These are phyloP conservation scores for Stenocarpella maydis DNA, from an alignment of 2,329 filamentous ascomycete species.

Conservation along the genomic window DNA sequence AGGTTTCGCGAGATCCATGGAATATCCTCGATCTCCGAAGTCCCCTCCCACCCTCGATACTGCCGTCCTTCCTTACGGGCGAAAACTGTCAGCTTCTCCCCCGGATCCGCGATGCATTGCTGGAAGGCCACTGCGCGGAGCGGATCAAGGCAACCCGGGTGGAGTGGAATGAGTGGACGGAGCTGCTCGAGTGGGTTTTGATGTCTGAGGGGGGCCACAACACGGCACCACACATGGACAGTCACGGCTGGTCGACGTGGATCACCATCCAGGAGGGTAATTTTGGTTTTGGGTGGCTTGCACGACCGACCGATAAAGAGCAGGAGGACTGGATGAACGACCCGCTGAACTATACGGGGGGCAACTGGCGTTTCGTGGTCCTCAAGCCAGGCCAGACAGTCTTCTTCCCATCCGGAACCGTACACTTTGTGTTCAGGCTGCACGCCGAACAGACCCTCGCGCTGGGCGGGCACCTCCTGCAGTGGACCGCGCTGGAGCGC, in stretches of 20 bases:
- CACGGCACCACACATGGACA: conserved; percentile 47
- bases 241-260: conserved; percentile 46
- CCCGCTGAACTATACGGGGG: conserved; percentile 40
- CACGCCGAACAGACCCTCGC: conserved; percentile 43
- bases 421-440: conserved; percentile 47
- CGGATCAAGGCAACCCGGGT: conserved; percentile 40
- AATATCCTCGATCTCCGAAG: conserved; percentile 43
- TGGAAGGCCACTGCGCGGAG: conserved; percentile 49
- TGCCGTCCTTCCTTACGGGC: conserved; percentile 40
- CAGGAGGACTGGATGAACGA: conserved; percentile 41
- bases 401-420: conserved; percentile 46
- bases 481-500: conserved; percentile 44
- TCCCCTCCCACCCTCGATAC: conserved; percentile 40
- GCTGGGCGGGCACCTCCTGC: conserved; percentile 45
- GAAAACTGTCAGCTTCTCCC: conserved; percentile 44
- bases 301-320: conserved; percentile 41
- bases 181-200: conserved; percentile 45
- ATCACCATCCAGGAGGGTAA: conserved; percentile 45
- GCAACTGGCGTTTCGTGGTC: conserved; percentile 44
- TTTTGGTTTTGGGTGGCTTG: conserved; percentile 46
- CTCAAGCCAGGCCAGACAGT: conserved; percentile 47
- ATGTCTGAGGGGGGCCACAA: conserved; percentile 46
- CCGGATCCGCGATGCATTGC: conserved; percentile 41
- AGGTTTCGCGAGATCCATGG: conserved; percentile 39
- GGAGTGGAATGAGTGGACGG: conserved; percentile 46